Conservation (phyloP, 2,329 filamentous ascomycete species). For the Hypoxylon sp. region DNA sequence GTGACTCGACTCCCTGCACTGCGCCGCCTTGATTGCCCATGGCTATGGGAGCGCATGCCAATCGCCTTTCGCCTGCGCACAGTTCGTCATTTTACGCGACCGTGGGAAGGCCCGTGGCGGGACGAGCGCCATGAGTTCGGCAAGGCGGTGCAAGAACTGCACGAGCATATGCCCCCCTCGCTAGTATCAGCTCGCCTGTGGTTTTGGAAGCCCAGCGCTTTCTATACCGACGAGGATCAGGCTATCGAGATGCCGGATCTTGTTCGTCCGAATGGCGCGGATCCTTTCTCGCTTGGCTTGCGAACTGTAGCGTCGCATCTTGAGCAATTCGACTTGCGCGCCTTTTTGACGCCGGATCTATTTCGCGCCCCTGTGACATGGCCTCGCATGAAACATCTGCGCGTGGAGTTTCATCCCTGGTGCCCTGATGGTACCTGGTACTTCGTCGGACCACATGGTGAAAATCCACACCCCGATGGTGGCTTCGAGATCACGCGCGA, state of each 20-base stretch:
- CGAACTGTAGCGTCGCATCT: constrained; percentile 29
- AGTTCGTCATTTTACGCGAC: constrained; percentile 22
- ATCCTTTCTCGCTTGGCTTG: constrained; percentile 36
- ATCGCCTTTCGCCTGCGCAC: constrained; percentile 24
- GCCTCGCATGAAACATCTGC: constrained; percentile 30
- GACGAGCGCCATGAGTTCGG: constrained; percentile 36
- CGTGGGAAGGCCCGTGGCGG: constrained; percentile 36
- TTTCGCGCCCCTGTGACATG: constrained; percentile 27
- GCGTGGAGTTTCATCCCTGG: constrained; percentile 36
- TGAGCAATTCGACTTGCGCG: constrained; percentile 35
- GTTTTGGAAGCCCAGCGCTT: constrained; percentile 30
- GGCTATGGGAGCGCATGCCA: constrained; percentile 36
- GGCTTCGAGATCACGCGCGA: constrained; percentile 35
- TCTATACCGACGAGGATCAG: constrained; percentile 21
- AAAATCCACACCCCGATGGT: constrained; percentile 28
- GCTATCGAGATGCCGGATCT: constrained; percentile 34
- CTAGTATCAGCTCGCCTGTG: constrained; percentile 31
- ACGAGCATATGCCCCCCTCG: constrained; percentile 22
- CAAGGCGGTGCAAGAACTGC: constrained; percentile 15
- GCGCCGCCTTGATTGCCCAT: constrained; percentile 33
- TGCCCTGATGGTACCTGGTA: constrained; percentile 37
- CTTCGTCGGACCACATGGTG: constrained; percentile 33
- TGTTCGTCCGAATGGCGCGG: constrained; percentile 23
- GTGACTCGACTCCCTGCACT: constrained; percentile 27
- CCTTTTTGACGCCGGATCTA: constrained; percentile 33